Percentiles rank a stretch among this genome's conserved stretches.
Evolutionary conservation across 768 basidiomycete species (phyloP).

Genomic region (Phanerochaete sordida): DNA sequence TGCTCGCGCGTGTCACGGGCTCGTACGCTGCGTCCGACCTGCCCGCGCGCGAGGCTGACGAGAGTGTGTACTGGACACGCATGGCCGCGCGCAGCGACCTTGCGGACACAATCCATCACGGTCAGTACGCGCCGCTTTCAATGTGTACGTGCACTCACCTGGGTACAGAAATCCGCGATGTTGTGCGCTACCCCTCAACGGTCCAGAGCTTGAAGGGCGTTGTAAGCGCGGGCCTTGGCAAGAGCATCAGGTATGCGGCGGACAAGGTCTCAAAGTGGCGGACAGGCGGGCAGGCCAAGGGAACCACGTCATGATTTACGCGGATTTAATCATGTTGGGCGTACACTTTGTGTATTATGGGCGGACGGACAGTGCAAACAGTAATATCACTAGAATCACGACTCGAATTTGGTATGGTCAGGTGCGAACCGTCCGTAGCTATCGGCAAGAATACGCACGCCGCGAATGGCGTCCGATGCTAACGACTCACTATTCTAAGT

Average conservation of each 20-base stretch:
- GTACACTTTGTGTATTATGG: conserved; percentile 1
- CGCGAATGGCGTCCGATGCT: too few relatives aligned
- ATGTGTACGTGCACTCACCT: background rate
- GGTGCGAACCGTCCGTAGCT: too few relatives aligned
- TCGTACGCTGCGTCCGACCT: conserved; percentile 41
- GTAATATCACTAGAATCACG: background rate
- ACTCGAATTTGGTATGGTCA: background rate
- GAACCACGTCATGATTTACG: background rate
- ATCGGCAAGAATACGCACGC: too few relatives aligned
- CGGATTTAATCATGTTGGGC: background rate
- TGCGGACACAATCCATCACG: conserved; percentile 47
- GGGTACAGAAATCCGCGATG: conserved; percentile 62
- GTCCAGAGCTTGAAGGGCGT: conserved; percentile 85
- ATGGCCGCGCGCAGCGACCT: conserved; percentile 64
- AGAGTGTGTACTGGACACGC: conserved; percentile 70
- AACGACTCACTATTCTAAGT: too few relatives aligned
- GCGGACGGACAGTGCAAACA: background rate
- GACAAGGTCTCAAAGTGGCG: conserved; percentile 90
- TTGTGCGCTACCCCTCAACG: conserved; percentile 81
- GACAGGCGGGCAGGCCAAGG: conserved; percentile 27
- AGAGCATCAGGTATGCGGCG: conserved; percentile 70
- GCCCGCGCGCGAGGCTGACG: conserved; percentile 53
- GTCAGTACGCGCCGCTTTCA: conserved; percentile 32
- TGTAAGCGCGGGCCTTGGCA: conserved; percentile 74
- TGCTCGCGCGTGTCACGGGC: conserved; percentile 54